These are phyloP conservation scores for Leishmania amazonensis DNA, from an alignment of 208 protist genomes.

Conservation along the genomic window DNA sequence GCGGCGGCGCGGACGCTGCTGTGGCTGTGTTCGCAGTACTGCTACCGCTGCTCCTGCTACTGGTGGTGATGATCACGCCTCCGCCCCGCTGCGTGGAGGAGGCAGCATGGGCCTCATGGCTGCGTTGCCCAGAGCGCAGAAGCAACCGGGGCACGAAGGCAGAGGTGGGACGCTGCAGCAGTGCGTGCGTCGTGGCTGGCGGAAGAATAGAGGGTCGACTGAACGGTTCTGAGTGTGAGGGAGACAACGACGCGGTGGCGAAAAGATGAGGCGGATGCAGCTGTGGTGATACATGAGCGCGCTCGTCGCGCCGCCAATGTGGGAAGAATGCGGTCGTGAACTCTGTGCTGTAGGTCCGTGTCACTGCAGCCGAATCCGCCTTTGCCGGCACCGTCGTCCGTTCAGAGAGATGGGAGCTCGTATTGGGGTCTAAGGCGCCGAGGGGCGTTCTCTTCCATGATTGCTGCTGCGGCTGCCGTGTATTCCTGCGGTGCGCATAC, in stretches of 20 bases:
- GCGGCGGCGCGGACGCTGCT: background rate
- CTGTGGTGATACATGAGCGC: conserved; percentile 5
- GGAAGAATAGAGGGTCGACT: background rate
- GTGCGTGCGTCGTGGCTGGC: background rate
- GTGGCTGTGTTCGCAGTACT: background rate
- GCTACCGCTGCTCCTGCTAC: background rate
- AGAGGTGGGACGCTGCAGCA: background rate
- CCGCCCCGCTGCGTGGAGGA: background rate
- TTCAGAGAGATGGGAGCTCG: background rate
- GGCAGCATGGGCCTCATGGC: background rate
- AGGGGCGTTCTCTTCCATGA: background rate
- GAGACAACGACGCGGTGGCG: background rate
- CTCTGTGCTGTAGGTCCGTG: background rate
- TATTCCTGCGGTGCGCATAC: background rate
- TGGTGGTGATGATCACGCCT: background rate
- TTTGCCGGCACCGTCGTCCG: background rate
- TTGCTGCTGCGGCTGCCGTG: background rate
- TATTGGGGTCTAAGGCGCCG: background rate
- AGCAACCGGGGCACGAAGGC: conserved; percentile 7
- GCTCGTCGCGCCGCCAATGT: background rate
- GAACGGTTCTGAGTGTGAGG: background rate
- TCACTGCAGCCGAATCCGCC: background rate
- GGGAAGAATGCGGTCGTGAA: background rate
- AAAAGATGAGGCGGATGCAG: conserved; percentile 2
- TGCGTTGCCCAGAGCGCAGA: background rate